Conservation (phyloP, 805 yeast genomes). For the Isabelozyma gotoi region DNA sequence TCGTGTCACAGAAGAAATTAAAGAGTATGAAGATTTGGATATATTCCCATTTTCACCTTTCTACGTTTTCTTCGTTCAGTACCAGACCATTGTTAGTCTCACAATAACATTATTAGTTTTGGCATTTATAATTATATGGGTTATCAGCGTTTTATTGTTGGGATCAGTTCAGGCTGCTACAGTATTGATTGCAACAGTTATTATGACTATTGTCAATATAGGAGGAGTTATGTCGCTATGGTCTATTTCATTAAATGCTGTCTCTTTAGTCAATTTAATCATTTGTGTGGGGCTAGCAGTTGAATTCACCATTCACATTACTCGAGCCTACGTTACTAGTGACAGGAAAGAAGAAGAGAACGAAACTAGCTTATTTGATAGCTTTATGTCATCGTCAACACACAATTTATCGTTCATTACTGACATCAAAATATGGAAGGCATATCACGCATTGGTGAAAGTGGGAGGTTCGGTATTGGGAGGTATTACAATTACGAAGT, state of each 20-base stretch:
- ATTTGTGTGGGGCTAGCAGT: constrained; percentile 94
- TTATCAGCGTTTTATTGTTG: constrained; percentile 54
- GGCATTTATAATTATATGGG: constrained; percentile 55
- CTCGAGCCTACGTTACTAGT: constrained; percentile 66
- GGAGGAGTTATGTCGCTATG: constrained; percentile 79
- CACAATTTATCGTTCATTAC: constrained; percentile 1
- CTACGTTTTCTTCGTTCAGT: constrained; percentile 90
- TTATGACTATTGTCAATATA: constrained; percentile 65
- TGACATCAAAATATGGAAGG: constrained; percentile 21
- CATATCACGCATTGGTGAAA: constrained; percentile 61
- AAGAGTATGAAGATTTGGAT: constrained; percentile 43
- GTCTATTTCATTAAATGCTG: constrained; percentile 81
- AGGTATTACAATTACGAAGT: constrained; percentile 87
- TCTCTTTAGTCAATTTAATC: constrained; percentile 81
- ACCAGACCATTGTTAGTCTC: constrained; percentile 59
- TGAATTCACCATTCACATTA: constrained; percentile 88
- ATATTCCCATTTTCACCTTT: constrained; percentile 92
- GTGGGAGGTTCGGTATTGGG: constrained; percentile 91
- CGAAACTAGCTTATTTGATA: constrained; percentile 11
- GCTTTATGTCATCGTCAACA: constrained; percentile 11
- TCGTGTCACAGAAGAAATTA: constrained; percentile 60
- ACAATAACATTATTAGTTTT: constrained; percentile 53
- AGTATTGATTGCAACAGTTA: constrained; percentile 56
- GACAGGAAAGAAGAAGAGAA: constrained; percentile 22
- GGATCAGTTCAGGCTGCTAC: constrained; percentile 67